Conservation (phyloP, 106 monocot species). For the Xerophyta viscosa region DNA sequence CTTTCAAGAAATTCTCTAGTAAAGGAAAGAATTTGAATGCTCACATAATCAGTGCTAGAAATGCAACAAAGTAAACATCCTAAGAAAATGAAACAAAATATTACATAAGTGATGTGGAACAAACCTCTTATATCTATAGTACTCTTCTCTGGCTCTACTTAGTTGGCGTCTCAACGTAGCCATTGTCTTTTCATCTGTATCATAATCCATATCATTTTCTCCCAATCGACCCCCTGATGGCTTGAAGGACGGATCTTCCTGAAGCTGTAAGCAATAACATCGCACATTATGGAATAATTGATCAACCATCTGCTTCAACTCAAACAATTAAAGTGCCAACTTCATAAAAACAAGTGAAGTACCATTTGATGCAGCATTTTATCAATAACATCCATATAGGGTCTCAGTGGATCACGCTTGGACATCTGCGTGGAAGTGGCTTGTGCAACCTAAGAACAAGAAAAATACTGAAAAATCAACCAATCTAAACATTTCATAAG, state of each 20-base stretch:
- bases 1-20: no score
- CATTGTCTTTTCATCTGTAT: conserved; percentile 96
- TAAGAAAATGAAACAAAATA: background rate
- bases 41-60: background rate
- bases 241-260: conserved; percentile 93
- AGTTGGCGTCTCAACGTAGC: conserved; percentile 87
- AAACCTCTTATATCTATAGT: conserved; percentile 90
- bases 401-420: conserved; percentile 84
- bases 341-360: conserved; percentile 8
- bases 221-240: conserved; percentile 95
- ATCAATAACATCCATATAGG: conserved; percentile 92
- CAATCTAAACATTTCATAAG: no score
- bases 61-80: background rate
- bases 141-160: conserved; percentile 85
- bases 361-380: conserved; percentile 89
- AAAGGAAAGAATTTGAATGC: no score
- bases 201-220: conserved; percentile 99
- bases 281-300: no score
- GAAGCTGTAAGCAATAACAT: no score
- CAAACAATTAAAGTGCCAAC: no score
- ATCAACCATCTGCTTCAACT: no score
- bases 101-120: background rate
- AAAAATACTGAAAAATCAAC: background rate
- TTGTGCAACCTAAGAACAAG: conserved; percentile 70
- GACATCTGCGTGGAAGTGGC: conserved; percentile 99